A percentile compares a stretch with the other conserved stretches of the same genome.
These are phyloP conservation scores for Termitomyces sp. DNA, from an alignment of 768 basidiomycete genomes.

Conservation along the genomic window DNA sequence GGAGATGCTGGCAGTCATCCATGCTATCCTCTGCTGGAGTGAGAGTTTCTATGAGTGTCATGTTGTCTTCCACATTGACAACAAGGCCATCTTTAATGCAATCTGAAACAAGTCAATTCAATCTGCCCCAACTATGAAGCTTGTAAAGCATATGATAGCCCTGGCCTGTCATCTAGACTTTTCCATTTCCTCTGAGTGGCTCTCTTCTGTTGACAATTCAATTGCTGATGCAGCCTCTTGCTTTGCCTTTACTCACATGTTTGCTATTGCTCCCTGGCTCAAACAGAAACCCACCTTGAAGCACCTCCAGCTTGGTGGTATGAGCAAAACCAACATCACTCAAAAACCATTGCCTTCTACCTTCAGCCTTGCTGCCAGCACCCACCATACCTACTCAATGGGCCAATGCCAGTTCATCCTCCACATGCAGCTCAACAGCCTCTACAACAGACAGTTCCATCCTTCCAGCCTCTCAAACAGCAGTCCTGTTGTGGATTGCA, in stretches of 20 bases:
- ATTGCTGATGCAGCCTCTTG: not conserved
- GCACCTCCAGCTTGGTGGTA: too few species aligned
- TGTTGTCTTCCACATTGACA: too few species aligned
- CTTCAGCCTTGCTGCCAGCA: not conserved
- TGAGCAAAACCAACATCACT: not conserved
- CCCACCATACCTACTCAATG: not conserved
- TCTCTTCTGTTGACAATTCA: not conserved
- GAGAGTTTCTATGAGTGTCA: too few species aligned
- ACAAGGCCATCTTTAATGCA: too few species aligned
- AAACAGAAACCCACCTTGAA: too few species aligned
- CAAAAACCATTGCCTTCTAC: not conserved
- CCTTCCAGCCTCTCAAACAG: not conserved
- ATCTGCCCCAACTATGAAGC: not conserved
- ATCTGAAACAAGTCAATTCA: not conserved
- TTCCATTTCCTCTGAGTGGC: not conserved
- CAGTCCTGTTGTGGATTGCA: not conserved
- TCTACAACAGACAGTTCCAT: not conserved
- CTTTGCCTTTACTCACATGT: not conserved
- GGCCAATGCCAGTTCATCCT: not conserved
- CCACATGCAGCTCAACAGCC: not conserved
- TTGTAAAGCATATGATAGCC: not conserved
- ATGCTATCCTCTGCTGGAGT: too few species aligned
- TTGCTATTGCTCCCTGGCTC: not conserved
- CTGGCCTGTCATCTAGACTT: not conserved
- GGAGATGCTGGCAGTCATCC: too few species aligned